Evolutionary conservation across 2,329 filamentous ascomycete genomes (phyloP).

Genomic region (Raffaelea albimanens): DNA sequence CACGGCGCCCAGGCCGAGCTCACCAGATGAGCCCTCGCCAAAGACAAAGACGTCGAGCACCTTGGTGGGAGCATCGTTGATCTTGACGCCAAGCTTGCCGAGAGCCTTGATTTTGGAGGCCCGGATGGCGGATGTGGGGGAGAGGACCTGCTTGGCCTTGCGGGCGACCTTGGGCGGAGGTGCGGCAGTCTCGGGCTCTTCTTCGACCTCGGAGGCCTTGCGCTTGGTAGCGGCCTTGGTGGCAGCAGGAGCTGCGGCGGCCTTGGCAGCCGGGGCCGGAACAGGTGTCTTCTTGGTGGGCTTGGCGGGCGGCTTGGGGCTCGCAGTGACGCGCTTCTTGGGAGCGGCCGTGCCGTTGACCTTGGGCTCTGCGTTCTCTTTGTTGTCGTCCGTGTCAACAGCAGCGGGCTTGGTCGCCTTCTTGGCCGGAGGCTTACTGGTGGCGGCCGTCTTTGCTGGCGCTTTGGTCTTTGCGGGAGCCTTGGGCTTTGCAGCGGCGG

Average conservation of each 20-base stretch:
- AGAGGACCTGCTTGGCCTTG: slow-evolving; percentile 4
- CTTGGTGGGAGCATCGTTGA: slow-evolving; percentile 56
- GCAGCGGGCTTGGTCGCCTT: slow-evolving; percentile 1
- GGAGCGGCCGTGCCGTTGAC: neutral
- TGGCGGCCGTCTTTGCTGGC: slow-evolving; percentile 1
- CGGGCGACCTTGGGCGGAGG: slow-evolving; percentile 9
- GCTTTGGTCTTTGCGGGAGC: slow-evolving; percentile 6
- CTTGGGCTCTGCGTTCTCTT: slow-evolving; percentile 11
- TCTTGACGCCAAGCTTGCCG: slow-evolving; percentile 21
- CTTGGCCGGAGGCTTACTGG: neutral
- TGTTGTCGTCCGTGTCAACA: slow-evolving; percentile 5
- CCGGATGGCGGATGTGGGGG: slow-evolving; percentile 22
- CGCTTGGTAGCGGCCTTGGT: slow-evolving; percentile 10
- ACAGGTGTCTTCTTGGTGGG: neutral
- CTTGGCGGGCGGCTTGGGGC: neutral
- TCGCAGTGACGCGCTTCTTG: neutral
- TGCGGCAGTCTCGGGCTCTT: slow-evolving; percentile 8
- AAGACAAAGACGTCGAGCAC: slow-evolving; percentile 69
- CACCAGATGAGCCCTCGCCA: slow-evolving; percentile 70
- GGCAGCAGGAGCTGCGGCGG: slow-evolving; percentile 3
- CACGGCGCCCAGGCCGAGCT: slow-evolving; percentile 68
- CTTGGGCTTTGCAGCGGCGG: slow-evolving; percentile 3
- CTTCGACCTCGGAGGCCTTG: slow-evolving; percentile 1
- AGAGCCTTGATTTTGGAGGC: slow-evolving; percentile 34
- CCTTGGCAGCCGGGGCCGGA: neutral